Evolutionary conservation across 1,284 basidiomycete species (phyloP).

Genomic region (Chalciporus sp.): DNA sequence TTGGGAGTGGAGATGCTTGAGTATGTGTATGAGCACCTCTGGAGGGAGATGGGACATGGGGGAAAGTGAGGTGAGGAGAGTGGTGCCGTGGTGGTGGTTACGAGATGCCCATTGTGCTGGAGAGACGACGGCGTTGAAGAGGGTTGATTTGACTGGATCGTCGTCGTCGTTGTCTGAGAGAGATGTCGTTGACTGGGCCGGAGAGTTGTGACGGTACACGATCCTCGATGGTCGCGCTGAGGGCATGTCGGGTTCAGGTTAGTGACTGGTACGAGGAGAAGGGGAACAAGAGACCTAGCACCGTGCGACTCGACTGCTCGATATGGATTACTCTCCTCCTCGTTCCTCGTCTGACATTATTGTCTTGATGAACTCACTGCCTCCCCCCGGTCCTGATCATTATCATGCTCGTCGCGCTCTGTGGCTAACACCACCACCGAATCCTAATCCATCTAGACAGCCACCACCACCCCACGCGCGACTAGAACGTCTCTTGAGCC

Average conservation of each 20-base stretch:
- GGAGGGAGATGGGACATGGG: conserved; percentile 74
- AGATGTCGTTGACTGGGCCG: conserved; percentile 54
- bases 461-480: conserved; percentile 45
- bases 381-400: conserved; percentile 63
- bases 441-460: conserved; percentile 17
- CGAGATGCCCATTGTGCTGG: conserved; percentile 69
- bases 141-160: conserved; percentile 52
- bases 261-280: background rate
- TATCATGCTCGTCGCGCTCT: conserved; percentile 62
- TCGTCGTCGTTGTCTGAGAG: conserved; percentile 71
- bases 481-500: conserved; percentile 55
- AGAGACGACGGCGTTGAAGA: conserved; percentile 51
- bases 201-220: conserved; percentile 60
- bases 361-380: conserved; percentile 33
- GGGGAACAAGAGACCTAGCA: background rate
- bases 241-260: conserved; percentile 7
- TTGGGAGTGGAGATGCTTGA: conserved; percentile 79
- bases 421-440: conserved; percentile 49
- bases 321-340: conserved; percentile 24
- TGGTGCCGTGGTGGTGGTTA: conserved; percentile 32
- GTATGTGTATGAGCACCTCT: conserved; percentile 92
- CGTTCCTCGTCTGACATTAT: background rate
- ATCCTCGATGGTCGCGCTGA: conserved; percentile 38
- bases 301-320: conserved; percentile 26
- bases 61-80: conserved; percentile 36